These are phyloP conservation scores for Termitomyces sp. DNA, from an alignment of 768 basidiomycete genomes.

Conservation along the genomic window DNA sequence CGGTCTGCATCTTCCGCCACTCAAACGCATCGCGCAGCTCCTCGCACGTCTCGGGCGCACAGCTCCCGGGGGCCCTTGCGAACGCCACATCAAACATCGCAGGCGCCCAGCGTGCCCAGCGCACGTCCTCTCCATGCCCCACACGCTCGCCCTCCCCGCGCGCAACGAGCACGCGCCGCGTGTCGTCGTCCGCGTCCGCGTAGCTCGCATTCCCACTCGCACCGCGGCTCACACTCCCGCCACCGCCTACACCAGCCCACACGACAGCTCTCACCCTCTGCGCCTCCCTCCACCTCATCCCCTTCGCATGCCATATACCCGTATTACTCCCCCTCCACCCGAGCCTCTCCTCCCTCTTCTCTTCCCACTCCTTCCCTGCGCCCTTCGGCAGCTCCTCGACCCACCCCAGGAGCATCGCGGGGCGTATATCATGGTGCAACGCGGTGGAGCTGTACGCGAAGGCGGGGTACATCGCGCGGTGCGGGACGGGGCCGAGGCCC, in stretches of 20 bases:
- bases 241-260: slow-evolving; percentile 8
- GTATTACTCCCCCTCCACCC: slow-evolving; percentile 74
- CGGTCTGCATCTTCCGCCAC: slow-evolving; percentile 33
- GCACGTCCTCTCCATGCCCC: slow-evolving; percentile 23
- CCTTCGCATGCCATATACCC: slow-evolving; percentile 42
- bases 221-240: slow-evolving; percentile 12
- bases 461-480: slow-evolving; percentile 36
- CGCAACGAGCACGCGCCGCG: too few species aligned
- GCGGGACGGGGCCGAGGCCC: slow-evolving; percentile 38
- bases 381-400: slow-evolving; percentile 28
- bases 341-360: slow-evolving; percentile 49
- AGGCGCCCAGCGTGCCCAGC: slow-evolving; percentile 29
- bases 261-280: slow-evolving; percentile 41
- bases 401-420: slow-evolving; percentile 41
- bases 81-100: slow-evolving; percentile 55
- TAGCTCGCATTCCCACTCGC: too few species aligned
- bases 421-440: slow-evolving; percentile 47
- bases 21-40: slow-evolving; percentile 40
- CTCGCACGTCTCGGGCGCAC: slow-evolving; percentile 35
- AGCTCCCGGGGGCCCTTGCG: slow-evolving; percentile 25
- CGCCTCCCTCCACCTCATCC: slow-evolving; percentile 35
- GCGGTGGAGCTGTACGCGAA: slow-evolving; percentile 44
- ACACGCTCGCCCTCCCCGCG: slow-evolving; percentile 17
- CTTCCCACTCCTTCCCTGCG: slow-evolving; percentile 45
- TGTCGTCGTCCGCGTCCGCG: too few species aligned